phyloP scores from a whole-genome alignment of 2,329 filamentous ascomycete species.

The Talaromyces piceae region DNA sequence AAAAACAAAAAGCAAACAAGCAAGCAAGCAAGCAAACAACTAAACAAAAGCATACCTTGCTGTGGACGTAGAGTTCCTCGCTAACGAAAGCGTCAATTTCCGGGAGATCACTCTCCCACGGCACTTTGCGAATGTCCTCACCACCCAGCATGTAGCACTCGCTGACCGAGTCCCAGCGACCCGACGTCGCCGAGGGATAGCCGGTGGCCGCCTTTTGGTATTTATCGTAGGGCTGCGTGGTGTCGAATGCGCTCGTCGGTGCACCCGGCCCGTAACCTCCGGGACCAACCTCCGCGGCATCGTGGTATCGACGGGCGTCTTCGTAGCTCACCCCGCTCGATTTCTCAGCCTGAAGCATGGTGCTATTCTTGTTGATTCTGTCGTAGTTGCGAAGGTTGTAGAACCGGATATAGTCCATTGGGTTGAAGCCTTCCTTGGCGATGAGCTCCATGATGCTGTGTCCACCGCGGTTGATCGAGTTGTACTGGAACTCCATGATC shows the following conservation, averaged over 20 bases:
- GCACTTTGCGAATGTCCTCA: slow-evolving; percentile 58
- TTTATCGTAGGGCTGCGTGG: slow-evolving; percentile 48
- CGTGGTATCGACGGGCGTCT: slow-evolving; percentile 37
- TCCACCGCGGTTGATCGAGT: slow-evolving; percentile 86
- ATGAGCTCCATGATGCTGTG: slow-evolving; percentile 84
- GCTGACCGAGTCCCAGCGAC: slow-evolving; percentile 67
- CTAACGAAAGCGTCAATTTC: slow-evolving; percentile 58
- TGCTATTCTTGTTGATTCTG: slow-evolving; percentile 57
- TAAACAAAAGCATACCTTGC: slow-evolving; percentile 35
- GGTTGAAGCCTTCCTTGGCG: slow-evolving; percentile 67
- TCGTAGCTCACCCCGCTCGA: slow-evolving; percentile 39
- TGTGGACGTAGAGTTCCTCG: slow-evolving; percentile 56
- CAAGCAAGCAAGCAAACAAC: slow-evolving; percentile 1
- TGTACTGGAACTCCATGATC: slow-evolving; percentile 99
- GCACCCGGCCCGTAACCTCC: slow-evolving; percentile 34
- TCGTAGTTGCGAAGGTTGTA: slow-evolving; percentile 95
- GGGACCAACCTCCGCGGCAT: slow-evolving; percentile 39
- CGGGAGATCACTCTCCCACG: slow-evolving; percentile 49
- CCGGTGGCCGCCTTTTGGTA: slow-evolving; percentile 62
- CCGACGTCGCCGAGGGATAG: slow-evolving; percentile 39
- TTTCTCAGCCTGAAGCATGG: slow-evolving; percentile 32
- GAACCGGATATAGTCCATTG: slow-evolving; percentile 75
- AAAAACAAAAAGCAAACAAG: slow-evolving; percentile 15
- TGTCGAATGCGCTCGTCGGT: slow-evolving; percentile 29
- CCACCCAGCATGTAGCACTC: slow-evolving; percentile 78